Base-by-base conservation (phyloP, 225 moss, liverwort and hornwort genomes). In the Thuidium tamariscinum region DNA sequence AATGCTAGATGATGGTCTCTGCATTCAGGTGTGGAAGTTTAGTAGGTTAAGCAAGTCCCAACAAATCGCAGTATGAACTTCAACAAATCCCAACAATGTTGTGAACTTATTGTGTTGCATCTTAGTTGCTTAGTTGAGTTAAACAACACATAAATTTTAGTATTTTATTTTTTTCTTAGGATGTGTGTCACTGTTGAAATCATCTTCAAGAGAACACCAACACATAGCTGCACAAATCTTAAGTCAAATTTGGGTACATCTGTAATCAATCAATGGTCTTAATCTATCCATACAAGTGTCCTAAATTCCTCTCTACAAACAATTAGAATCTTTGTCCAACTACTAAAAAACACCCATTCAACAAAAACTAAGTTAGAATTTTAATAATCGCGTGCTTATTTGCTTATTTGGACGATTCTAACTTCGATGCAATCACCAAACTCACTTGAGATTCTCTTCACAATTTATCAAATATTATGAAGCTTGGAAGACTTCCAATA, bases 151-250 rank as follows among this genome's bases (percentile, higher is more conserved):
- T n/a, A n/a, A n/a, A n/a, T 42, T 70, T 26, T 27, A 9, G 70
- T 15, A 42, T 16, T 26, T 0, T 0, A 16, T 42, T 68, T 8
- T 14, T 8, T 68, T 21, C 7, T 23, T 7, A 22, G 5, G 16
- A 70, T 15, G 15, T 42, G 4, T 26, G 4, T 14, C 25, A 13
- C 23, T 15, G 16, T 16, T 16, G 4, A 26, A 27, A 29, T 44
- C 2, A 2, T 17, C 10, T 44, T 44, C 6, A 16, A 71, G 27
- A 44, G 5, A 71, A 44, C 5, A 71, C 16, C 16, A 44, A 9
- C 5, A 26, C 5, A 17, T 2, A 6, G 11, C 0, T 30, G 6
- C 4, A 18, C 6, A 18, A 2, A 18, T 42, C 5, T 27, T 27
- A 10, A 9, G 26, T 69, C 0, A 0, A 25, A 8, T 8, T 44